Evolutionary conservation across 345 rosid genomes (phyloP).

Genomic region (Cardiospermum halicacabum): DNA sequence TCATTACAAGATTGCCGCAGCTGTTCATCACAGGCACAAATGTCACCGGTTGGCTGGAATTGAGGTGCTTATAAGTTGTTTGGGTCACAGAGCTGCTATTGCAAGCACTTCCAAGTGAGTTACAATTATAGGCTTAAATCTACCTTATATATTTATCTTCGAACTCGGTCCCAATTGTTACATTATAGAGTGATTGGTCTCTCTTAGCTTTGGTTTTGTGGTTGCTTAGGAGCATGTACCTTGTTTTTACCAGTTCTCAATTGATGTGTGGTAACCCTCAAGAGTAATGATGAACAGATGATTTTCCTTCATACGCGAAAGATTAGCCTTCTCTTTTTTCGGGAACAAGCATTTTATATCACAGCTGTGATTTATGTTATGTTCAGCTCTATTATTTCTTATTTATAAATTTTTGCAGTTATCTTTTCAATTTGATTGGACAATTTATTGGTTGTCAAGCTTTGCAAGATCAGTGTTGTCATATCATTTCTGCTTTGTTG

Average conservation of each 20-base stretch:
- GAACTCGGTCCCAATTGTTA: not conserved
- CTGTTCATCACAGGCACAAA: conserved; percentile 72
- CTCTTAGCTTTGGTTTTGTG: not conserved
- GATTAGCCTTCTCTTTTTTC: not conserved
- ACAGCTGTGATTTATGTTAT: not conserved
- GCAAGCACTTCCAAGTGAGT: conserved; percentile 79
- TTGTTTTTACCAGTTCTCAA: not conserved
- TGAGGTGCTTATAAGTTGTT: conserved; percentile 72
- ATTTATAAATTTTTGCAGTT: conserved; percentile 43
- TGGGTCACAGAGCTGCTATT: conserved; percentile 72
- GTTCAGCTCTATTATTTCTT: not conserved
- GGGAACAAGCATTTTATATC: not conserved
- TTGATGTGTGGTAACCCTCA: not conserved
- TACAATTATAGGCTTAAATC: not conserved
- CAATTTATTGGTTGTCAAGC: conserved; percentile 59
- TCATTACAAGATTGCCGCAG: conserved; percentile 71
- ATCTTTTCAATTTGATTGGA: conserved; percentile 80
- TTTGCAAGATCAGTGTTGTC: conserved; percentile 89
- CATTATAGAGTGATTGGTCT: not conserved
- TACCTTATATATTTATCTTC: not conserved
- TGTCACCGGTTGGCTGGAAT: conserved; percentile 70
- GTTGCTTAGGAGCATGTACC: not conserved
- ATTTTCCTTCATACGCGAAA: not conserved
- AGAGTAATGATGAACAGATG: not conserved
- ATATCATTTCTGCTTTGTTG: conserved; percentile 56